Percentiles rank a stretch among this genome's conserved stretches.
Evolutionary conservation across 805 yeast species (phyloP).

Genomic region (Kuraishia floccosa): DNA sequence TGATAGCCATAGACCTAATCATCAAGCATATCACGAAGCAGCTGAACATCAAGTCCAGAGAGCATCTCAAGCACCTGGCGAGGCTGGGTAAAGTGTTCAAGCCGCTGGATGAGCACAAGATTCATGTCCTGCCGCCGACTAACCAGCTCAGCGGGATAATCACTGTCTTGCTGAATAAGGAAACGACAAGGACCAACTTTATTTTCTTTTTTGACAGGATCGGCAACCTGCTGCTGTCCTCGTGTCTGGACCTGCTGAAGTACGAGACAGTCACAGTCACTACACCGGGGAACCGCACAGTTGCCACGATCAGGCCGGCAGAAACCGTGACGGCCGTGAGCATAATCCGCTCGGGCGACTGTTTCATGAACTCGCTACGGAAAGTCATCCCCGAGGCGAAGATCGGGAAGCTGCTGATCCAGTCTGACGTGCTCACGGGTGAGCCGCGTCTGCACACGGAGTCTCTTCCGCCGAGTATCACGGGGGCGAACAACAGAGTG

Average conservation of each 20-base stretch:
- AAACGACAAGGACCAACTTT: slow-evolving; percentile 61
- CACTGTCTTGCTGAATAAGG: slow-evolving; percentile 50
- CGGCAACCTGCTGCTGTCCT: slow-evolving; percentile 57
- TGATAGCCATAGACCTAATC: slow-evolving; percentile 68
- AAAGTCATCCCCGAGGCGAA: slow-evolving; percentile 68
- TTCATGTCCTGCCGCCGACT: slow-evolving; percentile 30
- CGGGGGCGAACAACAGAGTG: slow-evolving; percentile 24
- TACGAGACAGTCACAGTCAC: slow-evolving; percentile 24
- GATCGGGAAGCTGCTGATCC: slow-evolving; percentile 78
- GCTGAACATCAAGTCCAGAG: slow-evolving; percentile 47
- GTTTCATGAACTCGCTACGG: slow-evolving; percentile 72
- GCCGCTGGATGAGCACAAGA: slow-evolving; percentile 11
- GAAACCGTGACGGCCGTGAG: slow-evolving; percentile 54
- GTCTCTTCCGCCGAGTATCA: slow-evolving; percentile 40
- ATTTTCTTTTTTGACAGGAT: slow-evolving; percentile 79
- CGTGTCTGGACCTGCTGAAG: slow-evolving; percentile 51
- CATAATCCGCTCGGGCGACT: slow-evolving; percentile 85
- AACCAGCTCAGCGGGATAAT: slow-evolving; percentile 66
- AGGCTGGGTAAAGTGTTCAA: slow-evolving; percentile 20
- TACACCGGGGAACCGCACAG: slow-evolving; percentile 13
- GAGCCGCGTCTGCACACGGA: slow-evolving; percentile 90
- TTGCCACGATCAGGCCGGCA: slow-evolving; percentile 26
- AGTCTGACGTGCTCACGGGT: slow-evolving; percentile 81
- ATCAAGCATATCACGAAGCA: slow-evolving; percentile 72
- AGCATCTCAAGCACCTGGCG: slow-evolving; percentile 56